Evolutionary conservation across 306 rosid species (phyloP).

Genomic region (Cucumis hystrix): DNA sequence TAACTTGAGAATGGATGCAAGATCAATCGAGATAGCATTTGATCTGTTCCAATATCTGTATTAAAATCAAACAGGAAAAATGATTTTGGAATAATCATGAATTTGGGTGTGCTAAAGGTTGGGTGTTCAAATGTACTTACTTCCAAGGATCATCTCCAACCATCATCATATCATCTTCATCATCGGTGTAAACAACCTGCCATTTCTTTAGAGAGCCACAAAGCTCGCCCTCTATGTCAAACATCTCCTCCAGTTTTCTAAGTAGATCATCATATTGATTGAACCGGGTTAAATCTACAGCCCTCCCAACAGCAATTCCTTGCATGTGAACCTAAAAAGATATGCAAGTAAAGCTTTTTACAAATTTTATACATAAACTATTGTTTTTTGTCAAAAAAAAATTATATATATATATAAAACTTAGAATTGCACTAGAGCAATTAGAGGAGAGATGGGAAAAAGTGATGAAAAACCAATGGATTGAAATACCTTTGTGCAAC

Average conservation of each 20-base stretch:
- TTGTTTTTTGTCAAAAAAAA: background rate
- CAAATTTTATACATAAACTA: background rate
- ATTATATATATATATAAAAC: no score
- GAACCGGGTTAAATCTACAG: conserved; percentile 78
- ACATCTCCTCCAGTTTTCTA: conserved; percentile 79
- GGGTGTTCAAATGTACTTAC: conserved; percentile 34
- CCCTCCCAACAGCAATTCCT: conserved; percentile 98
- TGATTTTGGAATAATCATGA: background rate
- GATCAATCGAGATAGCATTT: background rate
- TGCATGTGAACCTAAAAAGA: conserved; percentile 85
- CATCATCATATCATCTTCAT: conserved; percentile 98
- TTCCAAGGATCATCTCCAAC: conserved; percentile 98
- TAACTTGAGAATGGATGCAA: background rate
- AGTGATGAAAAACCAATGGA: background rate
- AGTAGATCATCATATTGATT: conserved; percentile 69
- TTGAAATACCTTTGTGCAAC: conserved; percentile 82
- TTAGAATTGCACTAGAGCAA: background rate
- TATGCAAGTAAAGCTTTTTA: background rate
- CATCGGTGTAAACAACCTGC: conserved; percentile 91
- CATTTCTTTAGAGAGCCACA: conserved; percentile 61
- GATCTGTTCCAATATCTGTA: background rate
- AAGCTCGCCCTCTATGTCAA: conserved; percentile 79
- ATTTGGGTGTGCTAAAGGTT: background rate
- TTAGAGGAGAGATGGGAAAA: background rate
- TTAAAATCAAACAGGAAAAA: background rate